phyloP scores from a whole-genome alignment of 352 stramenopile genomes.

The Globisporangium echinulatum region DNA sequence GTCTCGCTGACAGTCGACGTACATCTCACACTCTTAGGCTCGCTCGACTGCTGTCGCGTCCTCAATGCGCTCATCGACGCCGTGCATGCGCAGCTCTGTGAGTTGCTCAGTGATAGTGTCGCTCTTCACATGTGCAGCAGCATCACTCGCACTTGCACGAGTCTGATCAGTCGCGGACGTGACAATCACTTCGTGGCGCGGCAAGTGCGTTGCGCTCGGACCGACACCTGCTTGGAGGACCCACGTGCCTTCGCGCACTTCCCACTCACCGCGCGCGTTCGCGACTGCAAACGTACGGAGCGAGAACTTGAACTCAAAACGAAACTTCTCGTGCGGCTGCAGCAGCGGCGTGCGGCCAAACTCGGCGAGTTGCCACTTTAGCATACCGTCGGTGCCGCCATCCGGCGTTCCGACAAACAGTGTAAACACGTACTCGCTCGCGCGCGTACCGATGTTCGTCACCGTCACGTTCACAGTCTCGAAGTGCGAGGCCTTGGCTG shows the following conservation, averaged over 20 bases:
- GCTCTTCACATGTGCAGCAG: background rate
- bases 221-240: slow-evolving; percentile 20
- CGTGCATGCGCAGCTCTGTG: background rate
- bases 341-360: slow-evolving; percentile 52
- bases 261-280: slow-evolving; percentile 27
- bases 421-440: slow-evolving; percentile 38
- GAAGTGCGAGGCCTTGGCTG: slow-evolving; percentile 6
- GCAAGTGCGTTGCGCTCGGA: background rate
- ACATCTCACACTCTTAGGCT: background rate
- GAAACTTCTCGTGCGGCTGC: slow-evolving; percentile 13
- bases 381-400: slow-evolving; percentile 22
- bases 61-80: background rate
- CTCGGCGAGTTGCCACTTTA: slow-evolving; percentile 39
- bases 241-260: slow-evolving; percentile 35
- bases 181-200: slow-evolving; percentile 26
- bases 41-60: background rate
- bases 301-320: slow-evolving; percentile 27
- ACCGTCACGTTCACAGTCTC: slow-evolving; percentile 27
- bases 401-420: slow-evolving; percentile 27
- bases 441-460: slow-evolving; percentile 31
- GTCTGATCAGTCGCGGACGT: too few relatives aligned
- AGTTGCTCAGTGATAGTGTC: background rate
- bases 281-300: slow-evolving; percentile 35
- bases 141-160: too few relatives aligned
- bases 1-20: too few relatives aligned